Conservation (phyloP, 202 grass and related monocot genomes). For the Eragrostis tef region DNA sequence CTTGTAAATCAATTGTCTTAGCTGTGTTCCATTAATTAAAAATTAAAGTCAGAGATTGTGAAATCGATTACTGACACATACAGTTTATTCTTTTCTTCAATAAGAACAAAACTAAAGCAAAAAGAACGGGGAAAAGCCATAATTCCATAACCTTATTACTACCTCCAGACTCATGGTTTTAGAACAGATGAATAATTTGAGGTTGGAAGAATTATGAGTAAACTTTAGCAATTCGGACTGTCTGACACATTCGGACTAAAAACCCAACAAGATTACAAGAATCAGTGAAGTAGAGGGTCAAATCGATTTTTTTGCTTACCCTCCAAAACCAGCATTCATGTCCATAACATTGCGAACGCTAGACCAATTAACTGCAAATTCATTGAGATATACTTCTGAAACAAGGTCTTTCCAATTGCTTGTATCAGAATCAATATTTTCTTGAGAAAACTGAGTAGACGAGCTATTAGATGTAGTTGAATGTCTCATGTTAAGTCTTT, state of each 20-base stretch:
- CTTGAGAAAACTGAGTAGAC: conserved; percentile 53
- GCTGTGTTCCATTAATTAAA: background rate
- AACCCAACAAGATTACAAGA: background rate
- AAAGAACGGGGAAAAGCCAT: background rate
- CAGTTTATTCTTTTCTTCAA: conserved; percentile 11
- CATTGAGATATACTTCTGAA: conserved; percentile 68
- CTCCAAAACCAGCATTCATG: conserved; percentile 88
- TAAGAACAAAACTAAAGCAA: conserved; percentile 2
- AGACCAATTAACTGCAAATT: conserved; percentile 78
- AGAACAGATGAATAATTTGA: background rate
- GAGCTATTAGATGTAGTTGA: conserved; percentile 42
- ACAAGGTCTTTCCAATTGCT: conserved; percentile 68
- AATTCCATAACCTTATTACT: background rate
- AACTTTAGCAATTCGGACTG: conserved; percentile 19
- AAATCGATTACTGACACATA: conserved; percentile 10
- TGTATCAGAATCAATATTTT: conserved; percentile 58
- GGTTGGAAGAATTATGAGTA: background rate
- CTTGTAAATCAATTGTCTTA: background rate
- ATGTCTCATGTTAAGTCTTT: conserved; percentile 65
- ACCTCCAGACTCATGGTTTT: background rate
- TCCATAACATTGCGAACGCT: conserved; percentile 85
- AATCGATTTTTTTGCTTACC: conserved; percentile 54
- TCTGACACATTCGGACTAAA: conserved; percentile 4
- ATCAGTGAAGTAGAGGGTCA: conserved; percentile 14
- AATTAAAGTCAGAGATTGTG: background rate